Evolutionary conservation across 192 early-diverging fungal species (phyloP).

Genomic region (Podila epigama): DNA sequence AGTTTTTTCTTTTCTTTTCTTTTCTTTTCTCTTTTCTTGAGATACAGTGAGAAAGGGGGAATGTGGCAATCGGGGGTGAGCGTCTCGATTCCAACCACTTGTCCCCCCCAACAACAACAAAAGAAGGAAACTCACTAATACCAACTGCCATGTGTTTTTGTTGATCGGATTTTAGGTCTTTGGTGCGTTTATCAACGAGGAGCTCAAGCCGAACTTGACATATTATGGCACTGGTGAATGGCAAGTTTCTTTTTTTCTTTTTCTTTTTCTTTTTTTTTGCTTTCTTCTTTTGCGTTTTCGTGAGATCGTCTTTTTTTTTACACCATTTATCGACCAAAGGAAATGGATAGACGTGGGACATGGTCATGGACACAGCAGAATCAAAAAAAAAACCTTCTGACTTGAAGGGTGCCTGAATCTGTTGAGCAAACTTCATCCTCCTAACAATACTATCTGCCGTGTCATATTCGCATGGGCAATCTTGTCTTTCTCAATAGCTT

Average conservation of each 20-base stretch:
- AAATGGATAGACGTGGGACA: too few species aligned
- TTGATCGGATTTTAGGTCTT: conserved; percentile 66
- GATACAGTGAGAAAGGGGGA: not conserved
- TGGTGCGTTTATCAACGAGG: conserved; percentile 78
- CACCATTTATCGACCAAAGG: too few species aligned
- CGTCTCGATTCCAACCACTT: too few species aligned
- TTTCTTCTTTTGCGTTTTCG: conserved; percentile 1
- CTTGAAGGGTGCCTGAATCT: too few species aligned
- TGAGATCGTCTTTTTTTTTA: not conserved
- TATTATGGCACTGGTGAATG: conserved; percentile 89
- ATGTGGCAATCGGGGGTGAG: too few species aligned
- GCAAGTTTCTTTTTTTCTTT: conserved; percentile 41
- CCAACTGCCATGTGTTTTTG: not conserved
- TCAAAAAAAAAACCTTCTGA: too few species aligned
- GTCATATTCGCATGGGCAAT: too few species aligned
- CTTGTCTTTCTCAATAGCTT: conserved; percentile 58
- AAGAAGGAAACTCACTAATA: not conserved
- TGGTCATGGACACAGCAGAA: too few species aligned
- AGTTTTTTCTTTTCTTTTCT: conserved; percentile 5
- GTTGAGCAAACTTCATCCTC: too few species aligned
- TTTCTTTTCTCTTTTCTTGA: not conserved
- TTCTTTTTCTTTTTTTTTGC: not conserved
- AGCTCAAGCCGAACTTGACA: conserved; percentile 63
- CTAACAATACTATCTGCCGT: too few species aligned
- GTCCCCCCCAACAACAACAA: not conserved